These are phyloP conservation scores for Fusarium subglutinans DNA, from an alignment of 2,329 filamentous ascomycete genomes.

Conservation along the genomic window DNA sequence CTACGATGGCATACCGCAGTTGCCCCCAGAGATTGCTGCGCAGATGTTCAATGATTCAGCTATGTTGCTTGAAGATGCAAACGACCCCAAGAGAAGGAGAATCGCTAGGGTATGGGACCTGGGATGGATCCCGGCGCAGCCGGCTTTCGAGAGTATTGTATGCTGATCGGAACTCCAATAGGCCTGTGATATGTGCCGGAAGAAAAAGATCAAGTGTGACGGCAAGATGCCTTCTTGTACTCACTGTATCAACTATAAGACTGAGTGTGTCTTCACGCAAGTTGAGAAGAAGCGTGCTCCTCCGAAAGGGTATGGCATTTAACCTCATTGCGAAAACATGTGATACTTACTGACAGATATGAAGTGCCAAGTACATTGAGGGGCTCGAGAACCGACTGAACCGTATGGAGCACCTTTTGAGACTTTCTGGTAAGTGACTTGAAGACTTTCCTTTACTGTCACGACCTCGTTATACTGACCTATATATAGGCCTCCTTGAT, in stretches of 20 bases:
- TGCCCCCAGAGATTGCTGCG: constrained; percentile 65
- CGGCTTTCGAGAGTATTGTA: background rate
- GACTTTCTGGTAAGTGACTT: constrained; percentile 72
- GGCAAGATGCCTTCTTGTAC: constrained; percentile 94
- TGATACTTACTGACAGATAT: constrained; percentile 30
- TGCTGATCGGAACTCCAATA: constrained; percentile 48
- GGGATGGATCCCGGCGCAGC: background rate
- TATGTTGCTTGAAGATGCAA: constrained; percentile 69
- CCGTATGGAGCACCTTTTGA: constrained; percentile 93
- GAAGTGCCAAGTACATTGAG: constrained; percentile 95
- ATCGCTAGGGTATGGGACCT: constrained; percentile 78
- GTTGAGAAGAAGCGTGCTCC: constrained; percentile 99
- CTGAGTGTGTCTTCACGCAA: constrained; percentile 95
- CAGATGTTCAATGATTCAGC: constrained; percentile 69
- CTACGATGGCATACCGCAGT: constrained; percentile 69
- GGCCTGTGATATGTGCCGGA: constrained; percentile 97
- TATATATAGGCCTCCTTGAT: constrained; percentile 72
- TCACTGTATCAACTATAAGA: constrained; percentile 98
- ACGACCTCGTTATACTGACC: constrained; percentile 9
- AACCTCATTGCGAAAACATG: background rate
- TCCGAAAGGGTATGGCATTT: constrained; percentile 81
- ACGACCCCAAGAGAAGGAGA: constrained; percentile 86
- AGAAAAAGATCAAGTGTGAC: constrained; percentile 98
- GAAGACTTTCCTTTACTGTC: background rate
- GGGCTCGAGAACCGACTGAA: constrained; percentile 92